phyloP scores from a whole-genome alignment of 495 filamentous ascomycete species.

The Sphaerosporella brunnea region DNA sequence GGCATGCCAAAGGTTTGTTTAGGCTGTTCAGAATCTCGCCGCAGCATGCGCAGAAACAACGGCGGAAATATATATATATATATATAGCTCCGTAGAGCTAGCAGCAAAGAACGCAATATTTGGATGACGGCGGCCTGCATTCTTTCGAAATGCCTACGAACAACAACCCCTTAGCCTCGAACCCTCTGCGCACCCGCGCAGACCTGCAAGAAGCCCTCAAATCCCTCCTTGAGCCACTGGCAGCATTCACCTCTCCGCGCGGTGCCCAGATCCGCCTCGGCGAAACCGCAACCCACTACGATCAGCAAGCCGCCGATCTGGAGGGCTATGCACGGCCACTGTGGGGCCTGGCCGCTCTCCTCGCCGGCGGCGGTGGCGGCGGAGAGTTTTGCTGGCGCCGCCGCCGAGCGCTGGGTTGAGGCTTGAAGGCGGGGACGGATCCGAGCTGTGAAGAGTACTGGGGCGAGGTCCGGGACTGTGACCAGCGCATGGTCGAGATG shows the following conservation, averaged over 20 bases:
- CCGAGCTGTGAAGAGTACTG: slow-evolving; percentile 49
- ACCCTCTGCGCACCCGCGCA: not conserved
- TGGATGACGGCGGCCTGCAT: too few relatives aligned
- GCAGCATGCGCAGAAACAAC: too few relatives aligned
- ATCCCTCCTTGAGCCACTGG: slow-evolving; percentile 44
- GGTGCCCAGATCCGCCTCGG: slow-evolving; percentile 42
- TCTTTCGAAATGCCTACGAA: too few relatives aligned
- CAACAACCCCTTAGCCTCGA: not conserved
- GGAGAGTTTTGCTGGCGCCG: too few relatives aligned
- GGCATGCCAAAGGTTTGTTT: too few relatives aligned
- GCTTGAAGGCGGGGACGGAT: slow-evolving; percentile 49
- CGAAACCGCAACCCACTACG: slow-evolving; percentile 50
- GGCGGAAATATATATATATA: too few relatives aligned
- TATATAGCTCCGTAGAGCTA: too few relatives aligned
- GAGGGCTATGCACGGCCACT: slow-evolving; percentile 59
- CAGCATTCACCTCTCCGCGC: slow-evolving; percentile 43
- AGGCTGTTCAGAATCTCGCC: too few relatives aligned
- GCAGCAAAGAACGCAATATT: too few relatives aligned
- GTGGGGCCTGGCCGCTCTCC: slow-evolving; percentile 52
- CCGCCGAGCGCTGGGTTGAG: slow-evolving; percentile 45
- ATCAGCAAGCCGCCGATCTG: slow-evolving; percentile 57
- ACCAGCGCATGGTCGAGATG: slow-evolving; percentile 77
- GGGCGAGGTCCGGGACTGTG: slow-evolving; percentile 52
- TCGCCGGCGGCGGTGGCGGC: slow-evolving; percentile 48
- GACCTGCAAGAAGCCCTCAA: slow-evolving; percentile 39